Percentiles rank a stretch among this genome's conserved stretches.
phyloP scores from a whole-genome alignment of 2,329 filamentous ascomycete genomes.

The Colletotrichum sublineola region DNA sequence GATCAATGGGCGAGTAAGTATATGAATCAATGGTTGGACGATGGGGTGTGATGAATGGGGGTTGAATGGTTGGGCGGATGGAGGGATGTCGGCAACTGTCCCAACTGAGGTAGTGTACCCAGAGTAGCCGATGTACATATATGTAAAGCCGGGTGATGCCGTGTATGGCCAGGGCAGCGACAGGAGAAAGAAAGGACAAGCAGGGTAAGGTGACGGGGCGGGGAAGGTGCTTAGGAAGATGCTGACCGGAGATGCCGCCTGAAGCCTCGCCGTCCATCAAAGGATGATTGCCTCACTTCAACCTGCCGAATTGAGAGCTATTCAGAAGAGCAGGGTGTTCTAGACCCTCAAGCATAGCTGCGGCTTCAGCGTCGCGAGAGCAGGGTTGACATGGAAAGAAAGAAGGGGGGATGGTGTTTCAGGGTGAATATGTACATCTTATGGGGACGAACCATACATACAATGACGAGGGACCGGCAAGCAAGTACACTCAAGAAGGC shows the following conservation, averaged over 20 bases:
- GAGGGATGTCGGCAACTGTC: conserved; percentile 15
- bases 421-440: background rate
- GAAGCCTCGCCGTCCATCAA: background rate
- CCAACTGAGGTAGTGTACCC: conserved; percentile 22
- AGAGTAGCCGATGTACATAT: conserved; percentile 4
- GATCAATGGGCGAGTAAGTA: conserved; percentile 11
- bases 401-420: background rate
- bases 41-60: conserved; percentile 15
- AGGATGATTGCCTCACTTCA: background rate
- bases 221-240: conserved; percentile 6
- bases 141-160: conserved; percentile 22
- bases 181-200: conserved; percentile 7
- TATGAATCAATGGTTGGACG: conserved; percentile 12
- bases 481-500: background rate
- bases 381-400: background rate
- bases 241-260: background rate
- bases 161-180: conserved; percentile 1
- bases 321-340: background rate
- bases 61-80: conserved; percentile 24
- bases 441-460: background rate
- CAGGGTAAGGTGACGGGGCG: background rate
- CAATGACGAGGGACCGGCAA: background rate
- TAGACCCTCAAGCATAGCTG: background rate
- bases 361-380: background rate
- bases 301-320: background rate